These are phyloP conservation scores for Naganishia vishniacii DNA, from an alignment of 768 basidiomycete genomes.

Conservation along the genomic window DNA sequence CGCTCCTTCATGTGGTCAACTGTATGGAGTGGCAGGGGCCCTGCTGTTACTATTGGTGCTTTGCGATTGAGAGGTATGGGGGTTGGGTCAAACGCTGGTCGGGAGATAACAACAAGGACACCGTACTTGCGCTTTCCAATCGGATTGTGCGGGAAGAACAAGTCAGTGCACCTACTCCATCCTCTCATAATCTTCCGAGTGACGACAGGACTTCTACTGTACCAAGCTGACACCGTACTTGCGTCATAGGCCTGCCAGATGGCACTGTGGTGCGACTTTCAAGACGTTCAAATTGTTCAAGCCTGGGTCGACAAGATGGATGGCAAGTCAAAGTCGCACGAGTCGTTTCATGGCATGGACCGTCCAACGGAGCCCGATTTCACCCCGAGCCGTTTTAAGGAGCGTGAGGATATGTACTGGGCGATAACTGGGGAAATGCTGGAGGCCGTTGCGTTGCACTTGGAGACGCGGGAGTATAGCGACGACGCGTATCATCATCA, in stretches of 20 bases:
- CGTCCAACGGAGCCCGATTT: background rate
- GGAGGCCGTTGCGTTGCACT: too few species aligned
- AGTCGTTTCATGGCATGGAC: background rate
- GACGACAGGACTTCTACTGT: background rate
- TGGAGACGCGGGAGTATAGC: too few species aligned
- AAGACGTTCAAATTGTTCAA: background rate
- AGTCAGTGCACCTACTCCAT: background rate
- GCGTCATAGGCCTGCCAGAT: background rate
- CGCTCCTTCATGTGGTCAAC: background rate
- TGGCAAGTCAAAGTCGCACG: background rate
- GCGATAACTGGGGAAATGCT: too few species aligned
- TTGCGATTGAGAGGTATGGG: slow-evolving; percentile 2
- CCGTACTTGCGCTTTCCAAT: background rate
- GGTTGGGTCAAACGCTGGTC: background rate
- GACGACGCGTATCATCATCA: too few species aligned
- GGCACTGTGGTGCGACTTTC: background rate
- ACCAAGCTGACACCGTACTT: too few species aligned
- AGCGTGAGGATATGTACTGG: too few species aligned
- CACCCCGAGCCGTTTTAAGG: background rate
- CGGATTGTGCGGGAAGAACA: too few species aligned
- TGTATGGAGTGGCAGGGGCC: background rate
- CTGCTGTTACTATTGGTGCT: background rate
- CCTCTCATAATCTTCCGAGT: background rate
- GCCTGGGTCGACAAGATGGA: slow-evolving; percentile 7
- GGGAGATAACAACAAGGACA: background rate